Evolutionary conservation across 306 rosid species (phyloP).

Genomic region (Sphenostylis stenocarpa): DNA sequence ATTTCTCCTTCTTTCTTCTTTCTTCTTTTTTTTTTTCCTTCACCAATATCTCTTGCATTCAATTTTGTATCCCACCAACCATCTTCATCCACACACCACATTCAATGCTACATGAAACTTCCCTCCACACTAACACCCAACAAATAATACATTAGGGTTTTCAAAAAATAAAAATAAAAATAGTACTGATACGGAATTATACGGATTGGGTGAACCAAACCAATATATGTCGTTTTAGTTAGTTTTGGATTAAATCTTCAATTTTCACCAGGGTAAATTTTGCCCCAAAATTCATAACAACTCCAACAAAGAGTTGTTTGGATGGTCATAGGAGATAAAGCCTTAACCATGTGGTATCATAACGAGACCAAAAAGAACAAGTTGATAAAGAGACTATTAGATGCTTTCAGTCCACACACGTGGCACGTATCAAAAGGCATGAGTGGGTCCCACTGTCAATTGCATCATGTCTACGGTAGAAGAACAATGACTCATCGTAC

Average conservation of each 20-base stretch:
- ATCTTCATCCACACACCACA: background rate
- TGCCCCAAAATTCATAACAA: too few species aligned
- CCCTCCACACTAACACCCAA: background rate
- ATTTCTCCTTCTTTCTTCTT: background rate
- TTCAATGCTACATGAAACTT: background rate
- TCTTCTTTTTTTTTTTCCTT: background rate
- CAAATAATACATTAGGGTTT: background rate
- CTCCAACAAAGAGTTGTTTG: too few species aligned
- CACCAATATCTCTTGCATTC: background rate
- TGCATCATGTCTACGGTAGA: background rate
- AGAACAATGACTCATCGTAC: background rate
- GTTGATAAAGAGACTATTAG: background rate
- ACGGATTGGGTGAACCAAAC: background rate
- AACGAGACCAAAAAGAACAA: too few species aligned
- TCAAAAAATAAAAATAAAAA: background rate
- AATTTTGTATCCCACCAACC: conserved; percentile 15
- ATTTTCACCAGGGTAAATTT: too few species aligned
- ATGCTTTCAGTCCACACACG: background rate
- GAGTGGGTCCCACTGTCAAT: background rate
- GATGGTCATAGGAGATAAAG: too few species aligned
- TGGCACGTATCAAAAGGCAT: background rate
- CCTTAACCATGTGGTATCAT: too few species aligned
- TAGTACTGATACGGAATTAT: background rate
- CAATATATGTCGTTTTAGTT: background rate
- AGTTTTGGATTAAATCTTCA: too few species aligned